Conservation (phyloP, 2,329 filamentous ascomycete genomes). For the Cladophialophora carrionii region DNA sequence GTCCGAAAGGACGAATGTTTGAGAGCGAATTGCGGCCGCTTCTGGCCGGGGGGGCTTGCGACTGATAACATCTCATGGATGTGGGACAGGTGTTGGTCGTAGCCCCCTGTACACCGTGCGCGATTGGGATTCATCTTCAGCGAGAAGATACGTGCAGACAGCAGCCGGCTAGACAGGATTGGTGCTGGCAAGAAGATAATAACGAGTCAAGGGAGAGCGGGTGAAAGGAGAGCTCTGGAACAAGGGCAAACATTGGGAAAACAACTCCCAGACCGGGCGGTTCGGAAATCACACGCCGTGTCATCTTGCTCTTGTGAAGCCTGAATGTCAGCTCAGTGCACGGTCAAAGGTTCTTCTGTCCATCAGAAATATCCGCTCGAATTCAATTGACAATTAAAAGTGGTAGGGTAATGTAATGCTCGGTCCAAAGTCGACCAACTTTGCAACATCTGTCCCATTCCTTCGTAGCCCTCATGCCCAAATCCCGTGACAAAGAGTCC, state of each 20-base stretch:
- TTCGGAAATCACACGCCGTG: background rate
- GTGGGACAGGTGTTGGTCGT: too few species aligned
- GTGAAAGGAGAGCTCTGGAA: background rate
- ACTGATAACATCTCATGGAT: too few species aligned
- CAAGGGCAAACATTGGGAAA: background rate
- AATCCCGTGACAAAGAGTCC: conserved; percentile 8
- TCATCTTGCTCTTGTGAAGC: background rate
- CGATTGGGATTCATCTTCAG: background rate
- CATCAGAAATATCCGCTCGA: background rate
- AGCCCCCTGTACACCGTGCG: too few species aligned
- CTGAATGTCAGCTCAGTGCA: background rate
- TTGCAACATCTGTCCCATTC: conserved; percentile 14
- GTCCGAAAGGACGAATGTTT: background rate
- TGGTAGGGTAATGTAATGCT: conserved; percentile 6
- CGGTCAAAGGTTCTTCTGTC: background rate
- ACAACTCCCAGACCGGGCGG: background rate
- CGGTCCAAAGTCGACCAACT: background rate
- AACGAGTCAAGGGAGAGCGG: background rate
- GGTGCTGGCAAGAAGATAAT: background rate
- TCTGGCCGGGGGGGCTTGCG: too few species aligned
- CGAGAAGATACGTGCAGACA: background rate
- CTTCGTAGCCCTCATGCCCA: conserved; percentile 7
- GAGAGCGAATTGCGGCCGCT: background rate
- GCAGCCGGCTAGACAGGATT: too few species aligned
- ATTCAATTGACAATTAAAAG: conserved; percentile 3